A percentile compares a stretch with the other conserved stretches of the same genome.
Conservation (phyloP, 1,284 basidiomycete genomes). For the Termitomyces sp. region DNA sequence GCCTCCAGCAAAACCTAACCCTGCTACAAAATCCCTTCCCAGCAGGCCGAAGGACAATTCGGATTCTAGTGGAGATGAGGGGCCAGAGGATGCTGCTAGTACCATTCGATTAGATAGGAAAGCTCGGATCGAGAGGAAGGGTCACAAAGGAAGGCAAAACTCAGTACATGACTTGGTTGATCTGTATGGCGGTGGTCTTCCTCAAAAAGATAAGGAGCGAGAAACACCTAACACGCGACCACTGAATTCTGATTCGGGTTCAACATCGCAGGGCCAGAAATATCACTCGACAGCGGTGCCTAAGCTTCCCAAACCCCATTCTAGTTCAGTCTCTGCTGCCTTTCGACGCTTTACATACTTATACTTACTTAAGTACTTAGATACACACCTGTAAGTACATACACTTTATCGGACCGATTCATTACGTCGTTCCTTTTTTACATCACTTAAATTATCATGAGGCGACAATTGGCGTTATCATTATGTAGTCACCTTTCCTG, state of each 20-base stretch:
- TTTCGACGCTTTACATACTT: no score
- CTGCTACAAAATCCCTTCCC: constrained; percentile 17
- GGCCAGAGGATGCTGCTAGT: constrained; percentile 52
- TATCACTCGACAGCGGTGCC: background rate
- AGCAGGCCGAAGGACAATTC: constrained; percentile 29
- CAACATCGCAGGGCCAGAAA: constrained; percentile 4
- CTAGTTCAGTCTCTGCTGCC: background rate
- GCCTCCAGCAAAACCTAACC: constrained; percentile 27
- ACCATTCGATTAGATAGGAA: constrained; percentile 24
- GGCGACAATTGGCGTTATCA: no score
- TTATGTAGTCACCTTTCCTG: no score
- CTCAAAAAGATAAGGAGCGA: constrained; percentile 35
- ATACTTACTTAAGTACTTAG: no score
- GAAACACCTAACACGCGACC: constrained; percentile 14
- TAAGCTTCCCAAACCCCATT: constrained; percentile 5
- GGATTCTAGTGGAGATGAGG: constrained; percentile 57
- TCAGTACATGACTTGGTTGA: constrained; percentile 78
- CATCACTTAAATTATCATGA: no score
- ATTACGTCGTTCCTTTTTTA: no score
- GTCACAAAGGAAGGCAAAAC: constrained; percentile 55
- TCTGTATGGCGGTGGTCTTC: constrained; percentile 58
- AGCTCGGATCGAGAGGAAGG: constrained; percentile 21
- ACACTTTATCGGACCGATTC: no score
- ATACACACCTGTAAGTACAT: no score
- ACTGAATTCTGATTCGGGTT: background rate